Conservation (phyloP, 805 yeast species). For the Komagataella kurtzmanii region DNA sequence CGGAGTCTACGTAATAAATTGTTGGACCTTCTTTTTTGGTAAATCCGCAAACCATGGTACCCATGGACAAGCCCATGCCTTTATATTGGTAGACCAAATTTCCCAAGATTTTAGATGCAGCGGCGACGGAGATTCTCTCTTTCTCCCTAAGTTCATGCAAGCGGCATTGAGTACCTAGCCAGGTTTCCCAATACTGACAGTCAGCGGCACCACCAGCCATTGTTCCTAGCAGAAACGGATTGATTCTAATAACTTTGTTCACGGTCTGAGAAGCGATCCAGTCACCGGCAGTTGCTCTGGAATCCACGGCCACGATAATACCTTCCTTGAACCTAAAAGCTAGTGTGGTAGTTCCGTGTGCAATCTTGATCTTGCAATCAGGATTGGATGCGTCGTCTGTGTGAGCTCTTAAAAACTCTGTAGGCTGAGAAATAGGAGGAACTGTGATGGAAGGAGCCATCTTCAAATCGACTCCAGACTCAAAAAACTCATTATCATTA, state of each 20-base stretch:
- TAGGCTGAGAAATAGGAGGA: slow-evolving; percentile 81
- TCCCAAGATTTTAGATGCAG: slow-evolving; percentile 87
- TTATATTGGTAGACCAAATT: slow-evolving; percentile 88
- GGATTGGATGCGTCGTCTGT: slow-evolving; percentile 91
- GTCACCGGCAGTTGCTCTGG: slow-evolving; percentile 94
- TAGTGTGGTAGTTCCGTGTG: slow-evolving; percentile 97
- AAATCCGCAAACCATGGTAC: slow-evolving; percentile 97
- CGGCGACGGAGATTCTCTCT: slow-evolving; percentile 90
- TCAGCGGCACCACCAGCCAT: slow-evolving; percentile 99
- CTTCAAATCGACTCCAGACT: slow-evolving; percentile 13
- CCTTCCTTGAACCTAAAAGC: slow-evolving; percentile 96
- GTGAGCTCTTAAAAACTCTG: slow-evolving; percentile 92
- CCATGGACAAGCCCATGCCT: slow-evolving; percentile 98
- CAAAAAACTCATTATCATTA: slow-evolving; percentile 5
- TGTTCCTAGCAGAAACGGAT: slow-evolving; percentile 89
- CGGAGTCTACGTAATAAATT: slow-evolving; percentile 91
- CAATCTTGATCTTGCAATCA: slow-evolving; percentile 89
- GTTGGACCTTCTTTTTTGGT: slow-evolving; percentile 94
- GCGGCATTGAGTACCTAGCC: slow-evolving; percentile 96
- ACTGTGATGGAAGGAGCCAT: slow-evolving; percentile 52
- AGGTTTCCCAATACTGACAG: slow-evolving; percentile 98
- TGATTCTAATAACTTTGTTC: slow-evolving; percentile 92
- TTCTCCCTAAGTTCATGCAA: slow-evolving; percentile 89
- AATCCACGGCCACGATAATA: slow-evolving; percentile 91
- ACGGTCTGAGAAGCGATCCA: slow-evolving; percentile 98